A percentile compares a stretch with the other conserved stretches of the same genome.
These are phyloP conservation scores for Fusarium coffeatum DNA, from an alignment of 2,329 filamentous ascomycete species.

Conservation along the genomic window DNA sequence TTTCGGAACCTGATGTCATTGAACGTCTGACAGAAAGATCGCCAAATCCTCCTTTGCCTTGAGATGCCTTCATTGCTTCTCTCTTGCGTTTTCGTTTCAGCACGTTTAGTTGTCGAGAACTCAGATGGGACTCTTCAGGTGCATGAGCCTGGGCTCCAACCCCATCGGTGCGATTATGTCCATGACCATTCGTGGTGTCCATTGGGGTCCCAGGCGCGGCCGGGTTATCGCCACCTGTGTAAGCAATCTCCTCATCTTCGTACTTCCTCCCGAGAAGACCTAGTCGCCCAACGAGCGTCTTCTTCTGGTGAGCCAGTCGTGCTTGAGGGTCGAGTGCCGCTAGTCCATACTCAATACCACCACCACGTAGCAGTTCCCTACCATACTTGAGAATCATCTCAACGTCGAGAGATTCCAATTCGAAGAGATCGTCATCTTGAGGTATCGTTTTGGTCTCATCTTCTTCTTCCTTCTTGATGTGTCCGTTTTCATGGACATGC, in stretches of 20 bases:
- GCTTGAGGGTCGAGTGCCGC: slow-evolving; percentile 84
- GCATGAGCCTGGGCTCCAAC: slow-evolving; percentile 54
- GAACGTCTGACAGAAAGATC: slow-evolving; percentile 79
- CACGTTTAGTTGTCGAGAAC: slow-evolving; percentile 93
- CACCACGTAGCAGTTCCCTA: slow-evolving; percentile 84
- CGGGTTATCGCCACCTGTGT: slow-evolving; percentile 63
- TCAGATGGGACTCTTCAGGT: slow-evolving; percentile 77
- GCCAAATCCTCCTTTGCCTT: slow-evolving; percentile 89
- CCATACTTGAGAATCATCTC: slow-evolving; percentile 83
- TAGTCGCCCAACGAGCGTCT: slow-evolving; percentile 82
- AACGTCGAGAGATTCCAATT: slow-evolving; percentile 80
- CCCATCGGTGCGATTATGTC: slow-evolving; percentile 52
- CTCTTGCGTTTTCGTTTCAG: slow-evolving; percentile 94
- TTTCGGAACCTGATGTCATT: slow-evolving; percentile 71
- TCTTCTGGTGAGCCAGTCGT: slow-evolving; percentile 88
- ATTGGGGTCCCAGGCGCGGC: slow-evolving; percentile 59
- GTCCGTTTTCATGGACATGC: slow-evolving; percentile 50
- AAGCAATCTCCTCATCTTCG: slow-evolving; percentile 81
- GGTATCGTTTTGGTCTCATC: slow-evolving; percentile 59
- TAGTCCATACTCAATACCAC: slow-evolving; percentile 86
- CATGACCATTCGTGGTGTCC: slow-evolving; percentile 54
- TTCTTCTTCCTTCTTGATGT: slow-evolving; percentile 73
- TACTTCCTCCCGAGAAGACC: slow-evolving; percentile 87
- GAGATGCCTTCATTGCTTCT: slow-evolving; percentile 84
- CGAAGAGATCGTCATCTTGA: slow-evolving; percentile 72